Evolutionary conservation across 495 filamentous ascomycete genomes (phyloP), one percentile per base, ranked within the genome.

Genomic region (Aspergillus diversus): DNA sequence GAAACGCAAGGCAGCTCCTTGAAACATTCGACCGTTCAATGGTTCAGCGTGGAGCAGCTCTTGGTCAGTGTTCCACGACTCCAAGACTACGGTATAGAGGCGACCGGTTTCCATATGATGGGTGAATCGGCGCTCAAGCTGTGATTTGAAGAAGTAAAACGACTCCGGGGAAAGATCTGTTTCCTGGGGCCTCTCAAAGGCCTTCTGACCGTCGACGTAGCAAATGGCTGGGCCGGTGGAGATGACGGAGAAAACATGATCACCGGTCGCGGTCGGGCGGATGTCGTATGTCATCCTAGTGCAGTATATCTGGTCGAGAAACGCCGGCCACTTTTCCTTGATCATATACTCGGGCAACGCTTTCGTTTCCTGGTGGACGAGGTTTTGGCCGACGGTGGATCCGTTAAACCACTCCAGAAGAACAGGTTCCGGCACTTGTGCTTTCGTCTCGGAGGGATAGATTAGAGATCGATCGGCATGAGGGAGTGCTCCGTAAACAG

Each of bases 121-220:
- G 12, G 47, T 60, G 32, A 60, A 60, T 27, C 58, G 58, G 15
- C 48, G 48, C 16, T 53, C 48, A 7, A 52, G 16, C 33, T 60
- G 15, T 7, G 58, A 60, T 17, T 39, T 53, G 33, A 53, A 52
- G 58, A 60, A 60, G 33, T 60, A 53, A 33, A 60, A 53, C 32
- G 58, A 39, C 5, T 60, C 58, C 16, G 47, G 58, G 5, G 21
- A 5, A 32, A 60, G 47, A 16, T 56, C 12, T n/a, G 42, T 50
- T n/a, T 59, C 57, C 47, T 50, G 57, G 11, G 42, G 32, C 12
- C 57, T 21, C 8, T 27, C 13, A 15, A 59, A 50, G 1, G 35
- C 31, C 27, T 59, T 59, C 27, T 50, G 1, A 8, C 43, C 43
- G 46, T 50, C 50, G 57, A 59, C 17, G 42, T 50, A 50, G 57